Base-by-base conservation (phyloP, 169 alveolate genomes). In the Plasmodium gallinaceum region DNA sequence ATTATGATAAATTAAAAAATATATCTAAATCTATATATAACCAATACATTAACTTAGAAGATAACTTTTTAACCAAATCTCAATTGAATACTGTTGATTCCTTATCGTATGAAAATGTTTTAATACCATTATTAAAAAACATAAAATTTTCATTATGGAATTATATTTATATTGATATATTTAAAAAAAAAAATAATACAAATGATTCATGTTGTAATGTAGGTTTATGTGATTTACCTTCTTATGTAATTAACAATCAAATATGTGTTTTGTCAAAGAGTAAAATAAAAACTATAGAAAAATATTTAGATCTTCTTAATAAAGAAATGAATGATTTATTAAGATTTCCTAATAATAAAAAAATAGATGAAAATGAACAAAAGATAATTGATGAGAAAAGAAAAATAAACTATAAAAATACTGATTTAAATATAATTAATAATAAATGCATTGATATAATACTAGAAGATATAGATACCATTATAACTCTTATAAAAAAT, bases 41-140 rank as follows among this genome's bases (percentile, higher is more conserved):
- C n/a, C 90, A 80, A 12, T 80, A 80, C 54, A 45, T 80, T 10
- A 80, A 80, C 54, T 37, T 80, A 61, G 74, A 68, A 61, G 73
- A 80, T 39, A 69, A 80, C 24, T 80, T 80, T 68, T 66, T 80
- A 10, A 80, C 90, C 0, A n/a, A 22, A 20, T 66, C 83, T 0
- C 52, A 80, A 24, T 26, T 80, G 14, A 65, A 24, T 8, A 51
- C 20, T 10, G 39, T 48, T 7, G 26, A 70, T 66, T 37, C 45
- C 8, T 5, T 20, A 26, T 39, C 57, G 1, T 80, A 66, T 68
- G 43, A 46, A 4, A 80, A 66, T 45, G 24, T 74, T 18, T 32
- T 57, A 3, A 37, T 71, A 52, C 14, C 39, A 6, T 8, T 80
- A 32, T 37, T 66, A 62, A 80, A 52, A 46, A 68, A 45, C 39